These are phyloP conservation scores for Plasmodium vivax DNA, from an alignment of 169 alveolate species.

Conservation along the genomic window DNA sequence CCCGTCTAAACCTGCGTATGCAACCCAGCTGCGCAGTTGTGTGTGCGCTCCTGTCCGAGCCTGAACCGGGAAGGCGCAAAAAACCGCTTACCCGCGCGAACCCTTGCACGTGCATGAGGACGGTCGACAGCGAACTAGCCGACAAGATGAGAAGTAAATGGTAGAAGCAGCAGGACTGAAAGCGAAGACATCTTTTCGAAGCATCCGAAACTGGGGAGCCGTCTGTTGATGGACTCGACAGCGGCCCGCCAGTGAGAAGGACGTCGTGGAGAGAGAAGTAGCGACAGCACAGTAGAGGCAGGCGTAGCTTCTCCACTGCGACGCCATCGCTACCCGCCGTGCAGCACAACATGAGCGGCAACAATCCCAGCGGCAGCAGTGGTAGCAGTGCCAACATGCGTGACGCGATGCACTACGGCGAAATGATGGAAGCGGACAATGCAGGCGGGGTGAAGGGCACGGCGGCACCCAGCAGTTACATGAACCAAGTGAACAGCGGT, in stretches of 20 bases:
- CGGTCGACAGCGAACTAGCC: not conserved
- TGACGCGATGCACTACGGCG: conserved; percentile 3
- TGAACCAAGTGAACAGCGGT: conserved; percentile 16
- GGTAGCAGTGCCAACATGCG: not conserved
- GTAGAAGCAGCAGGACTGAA: not conserved
- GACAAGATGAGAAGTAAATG: conserved; percentile 29
- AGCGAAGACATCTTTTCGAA: not conserved
- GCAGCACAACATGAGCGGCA: conserved; percentile 3
- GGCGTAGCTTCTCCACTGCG: no score
- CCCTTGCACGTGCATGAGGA: not conserved
- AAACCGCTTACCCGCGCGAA: not conserved
- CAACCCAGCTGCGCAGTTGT: not conserved
- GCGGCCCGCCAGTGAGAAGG: not conserved
- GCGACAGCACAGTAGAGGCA: not conserved
- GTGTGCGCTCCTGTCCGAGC: not conserved
- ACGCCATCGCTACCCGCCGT: not conserved
- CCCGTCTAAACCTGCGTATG: not conserved
- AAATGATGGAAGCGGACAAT: conserved; percentile 16
- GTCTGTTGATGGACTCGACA: conserved; percentile 16
- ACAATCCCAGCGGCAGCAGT: conserved; percentile 11
- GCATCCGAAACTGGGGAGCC: conserved; percentile 1
- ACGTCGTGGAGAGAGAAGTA: not conserved
- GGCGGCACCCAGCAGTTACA: not conserved
- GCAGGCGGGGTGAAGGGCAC: conserved; percentile 5
- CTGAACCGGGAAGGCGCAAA: not conserved